Conservation (phyloP, 116 monocot genomes). For the Papilionanthe hybrid region DNA sequence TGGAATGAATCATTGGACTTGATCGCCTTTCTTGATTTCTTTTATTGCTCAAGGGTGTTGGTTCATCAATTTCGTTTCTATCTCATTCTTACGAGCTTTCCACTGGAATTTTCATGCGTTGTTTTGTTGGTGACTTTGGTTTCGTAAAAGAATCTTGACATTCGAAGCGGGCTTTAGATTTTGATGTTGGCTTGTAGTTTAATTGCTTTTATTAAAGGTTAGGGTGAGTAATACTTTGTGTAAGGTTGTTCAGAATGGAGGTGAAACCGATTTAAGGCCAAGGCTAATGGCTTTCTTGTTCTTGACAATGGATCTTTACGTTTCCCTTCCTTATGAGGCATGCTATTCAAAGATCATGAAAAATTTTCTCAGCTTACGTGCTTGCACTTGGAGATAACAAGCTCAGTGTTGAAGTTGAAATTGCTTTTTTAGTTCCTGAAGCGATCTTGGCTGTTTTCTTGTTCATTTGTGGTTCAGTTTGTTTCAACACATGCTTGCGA, state of each 20-base stretch:
- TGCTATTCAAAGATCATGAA: background rate
- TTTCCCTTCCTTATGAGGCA: conserved; percentile 9
- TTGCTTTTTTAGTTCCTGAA: too few relatives aligned
- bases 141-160: background rate
- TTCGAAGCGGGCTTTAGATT: background rate
- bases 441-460: too few relatives aligned
- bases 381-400: conserved; percentile 14
- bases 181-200: background rate
- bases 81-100: background rate
- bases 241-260: background rate
- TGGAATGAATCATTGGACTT: too few relatives aligned
- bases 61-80: background rate
- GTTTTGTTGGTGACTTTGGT: background rate
- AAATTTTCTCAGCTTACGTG: conserved; percentile 14
- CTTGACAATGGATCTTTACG: conserved; percentile 18
- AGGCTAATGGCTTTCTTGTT: conserved; percentile 16
- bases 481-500: too few relatives aligned
- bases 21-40: background rate
- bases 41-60: background rate
- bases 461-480: too few relatives aligned
- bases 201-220: background rate
- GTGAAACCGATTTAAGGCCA: conserved; percentile 4
- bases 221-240: background rate
- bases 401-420: conserved; percentile 4
- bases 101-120: background rate